Base-by-base conservation (phyloP, 2,329 filamentous ascomycete genomes). In the Colletotrichum australisinense region DNA sequence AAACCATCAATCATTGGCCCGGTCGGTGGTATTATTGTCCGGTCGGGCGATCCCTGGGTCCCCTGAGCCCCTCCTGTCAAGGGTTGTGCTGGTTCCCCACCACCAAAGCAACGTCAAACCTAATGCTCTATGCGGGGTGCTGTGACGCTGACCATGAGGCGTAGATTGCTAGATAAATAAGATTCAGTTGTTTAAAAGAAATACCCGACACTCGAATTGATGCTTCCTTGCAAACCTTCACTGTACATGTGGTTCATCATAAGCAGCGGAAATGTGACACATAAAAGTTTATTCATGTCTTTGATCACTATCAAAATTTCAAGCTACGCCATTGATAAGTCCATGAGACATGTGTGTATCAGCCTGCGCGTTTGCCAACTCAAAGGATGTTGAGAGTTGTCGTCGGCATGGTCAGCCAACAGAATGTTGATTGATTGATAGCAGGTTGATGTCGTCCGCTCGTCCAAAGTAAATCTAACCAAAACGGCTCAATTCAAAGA, bases 401-500 rank as follows among this genome's bases (percentile, higher is more conserved):
- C 63, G 62, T 53, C 53, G 32, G 73, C 66, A 38, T 56, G 26
- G 46, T 59, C 32, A 62, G 56, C 63, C 59, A 30, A 66, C 74
- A 65, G 42, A 57, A 72, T 46, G 66, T 56, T 68, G 26, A 67
- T 57, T 52, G 35, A 28, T 30, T 66, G 2, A 32, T 56, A 67
- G 26, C 67, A 69, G 59, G n/a, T 63, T 75, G 74, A 76, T 70
- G 63, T 73, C 74, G 7, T 71, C 68, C 70, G 73, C 12, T 46
- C 42, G 53, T 64, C 73, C 66, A 65, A 28, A 66, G 49, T 78
- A 80, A 79, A 79, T 78, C 77, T 68, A 78, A 75, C 83, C 89
- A 91, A 90, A 86, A 91, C 89, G 89, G 83, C 78, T 78, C 76
- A 73, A 78, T 80, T 82, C 84, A 83, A 81, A 83, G 84, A 82